These are phyloP conservation scores for Cicer arietinum DNA, from an alignment of 306 rosid genomes.

Conservation along the genomic window DNA sequence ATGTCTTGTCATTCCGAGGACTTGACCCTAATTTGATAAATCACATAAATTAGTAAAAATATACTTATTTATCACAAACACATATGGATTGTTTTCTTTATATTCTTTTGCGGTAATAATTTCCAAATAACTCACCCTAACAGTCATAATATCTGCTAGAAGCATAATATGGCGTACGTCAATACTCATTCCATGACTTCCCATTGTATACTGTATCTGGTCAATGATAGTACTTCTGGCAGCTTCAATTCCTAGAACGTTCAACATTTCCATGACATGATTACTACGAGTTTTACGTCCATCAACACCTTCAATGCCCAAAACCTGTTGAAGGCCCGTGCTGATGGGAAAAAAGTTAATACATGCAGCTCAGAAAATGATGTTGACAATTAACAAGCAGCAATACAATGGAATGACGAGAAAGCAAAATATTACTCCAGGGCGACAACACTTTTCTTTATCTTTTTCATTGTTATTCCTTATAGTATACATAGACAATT, in stretches of 20 bases:
- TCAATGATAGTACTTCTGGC: slow-evolving; percentile 82
- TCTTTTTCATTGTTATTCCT: slow-evolving; percentile 3
- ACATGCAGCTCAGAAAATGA: slow-evolving; percentile 8
- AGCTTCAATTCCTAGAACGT: slow-evolving; percentile 89
- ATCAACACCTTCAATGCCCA: slow-evolving; percentile 85
- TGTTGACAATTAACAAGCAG: slow-evolving; percentile 14
- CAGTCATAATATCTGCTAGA: slow-evolving; percentile 93
- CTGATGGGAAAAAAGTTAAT: slow-evolving; percentile 45
- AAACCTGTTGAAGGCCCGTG: slow-evolving; percentile 74
- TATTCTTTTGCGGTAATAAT: slow-evolving; percentile 27
- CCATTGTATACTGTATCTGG: slow-evolving; percentile 81
- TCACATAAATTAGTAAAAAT: slow-evolving; percentile 14
- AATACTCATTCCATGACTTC: slow-evolving; percentile 82
- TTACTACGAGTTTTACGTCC: slow-evolving; percentile 75
- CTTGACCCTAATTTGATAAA: slow-evolving; percentile 68
- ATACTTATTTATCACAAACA: slow-evolving; percentile 13
- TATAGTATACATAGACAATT: background rate
- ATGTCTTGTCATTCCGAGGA: slow-evolving; percentile 92
- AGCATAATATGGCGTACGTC: slow-evolving; percentile 96
- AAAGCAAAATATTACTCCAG: slow-evolving; percentile 30
- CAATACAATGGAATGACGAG: slow-evolving; percentile 21
- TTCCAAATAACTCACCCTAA: slow-evolving; percentile 65
- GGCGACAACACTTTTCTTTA: background rate
- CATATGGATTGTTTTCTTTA: background rate
- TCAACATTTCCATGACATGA: slow-evolving; percentile 78